Base-by-base conservation (phyloP, 257 asterid species). In the Gynochthodes officinalis region DNA sequence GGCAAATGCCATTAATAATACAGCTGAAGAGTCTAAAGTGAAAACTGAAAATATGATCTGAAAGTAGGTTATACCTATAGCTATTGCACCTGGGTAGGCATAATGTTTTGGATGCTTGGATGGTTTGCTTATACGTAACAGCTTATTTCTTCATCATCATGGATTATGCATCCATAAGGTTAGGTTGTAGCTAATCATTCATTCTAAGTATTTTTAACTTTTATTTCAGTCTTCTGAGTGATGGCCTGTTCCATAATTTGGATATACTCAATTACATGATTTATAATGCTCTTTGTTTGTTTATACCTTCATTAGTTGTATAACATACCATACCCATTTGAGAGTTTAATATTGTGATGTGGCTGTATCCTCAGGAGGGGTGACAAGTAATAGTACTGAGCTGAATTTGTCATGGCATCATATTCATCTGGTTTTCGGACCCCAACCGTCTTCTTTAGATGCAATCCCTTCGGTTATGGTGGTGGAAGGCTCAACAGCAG, bases 341-440 rank as follows among this genome's bases (percentile, higher is more conserved):
- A 2, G 18, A 16, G 53, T 48, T 50, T 6, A 46, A 49, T 14
- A 1, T 49, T 1, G 54, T 49, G 60, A 53, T 23, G 28, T 23
- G 55, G 7, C 37, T 37, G 18, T 9, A 19, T 35, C 9, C 37
- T 19, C 67, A 33, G 67, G 53, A 23, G 2, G 42, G 33, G 19
- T 4, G 9, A 7, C 1, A 5, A 7, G 21, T 3, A 0, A 21
- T 18, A 21, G n/a, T 12, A 18, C 6, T 28, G 3, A 40, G 53
- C 16, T 35, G 66, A 69, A 25, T 35, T 53, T 44, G 43, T 54
- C 48, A 88, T 87, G 97, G 83, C 90, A 33, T 80, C 89, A 14
- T 78, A 73, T 74, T 74, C 85, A 35, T 76, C 80, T 64, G 81
- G 76, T 62, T 76, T 83, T 76, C 82, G 58, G 57, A 76, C 84